Conservation (phyloP, 139 green algal genomes). For the Coccomyxa sp. region DNA sequence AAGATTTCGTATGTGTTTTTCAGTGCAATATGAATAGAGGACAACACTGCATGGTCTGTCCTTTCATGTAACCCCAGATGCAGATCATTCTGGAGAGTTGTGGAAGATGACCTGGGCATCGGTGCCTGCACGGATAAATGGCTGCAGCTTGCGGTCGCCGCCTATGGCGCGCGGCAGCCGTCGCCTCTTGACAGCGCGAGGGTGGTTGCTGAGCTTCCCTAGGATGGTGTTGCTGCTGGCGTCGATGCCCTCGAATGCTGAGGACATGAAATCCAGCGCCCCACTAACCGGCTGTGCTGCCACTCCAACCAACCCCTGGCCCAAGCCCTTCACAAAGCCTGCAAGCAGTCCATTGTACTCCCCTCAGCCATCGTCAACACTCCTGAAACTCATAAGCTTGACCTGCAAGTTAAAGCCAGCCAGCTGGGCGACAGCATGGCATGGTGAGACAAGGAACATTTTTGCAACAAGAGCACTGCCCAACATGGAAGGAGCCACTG, state of each 20-base stretch:
- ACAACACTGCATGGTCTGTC: no score
- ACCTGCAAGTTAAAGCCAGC: background rate
- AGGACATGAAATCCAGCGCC: constrained; percentile 55
- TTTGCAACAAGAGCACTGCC: no score
- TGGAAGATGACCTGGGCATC: constrained; percentile 5
- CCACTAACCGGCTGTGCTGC: constrained; percentile 73
- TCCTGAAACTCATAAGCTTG: background rate
- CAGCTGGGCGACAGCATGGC: background rate
- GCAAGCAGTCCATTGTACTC: background rate
- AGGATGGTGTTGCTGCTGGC: constrained; percentile 40
- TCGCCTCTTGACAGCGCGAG: constrained; percentile 10
- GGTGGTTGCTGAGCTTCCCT: constrained; percentile 8
- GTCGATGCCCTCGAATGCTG: constrained; percentile 37
- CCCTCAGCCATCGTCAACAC: background rate
- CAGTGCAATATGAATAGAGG: no score
- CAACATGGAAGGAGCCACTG: no score
- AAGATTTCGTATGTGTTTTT: no score
- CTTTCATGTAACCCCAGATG: no score
- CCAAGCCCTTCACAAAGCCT: constrained; percentile 53
- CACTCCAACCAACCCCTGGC: constrained; percentile 72
- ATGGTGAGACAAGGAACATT: no score
- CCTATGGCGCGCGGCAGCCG: constrained; percentile 65
- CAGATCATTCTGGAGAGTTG: no score
- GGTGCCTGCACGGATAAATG: constrained; percentile 34
- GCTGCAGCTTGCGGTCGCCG: constrained; percentile 68